These are phyloP conservation scores for Glomus cerebriforme DNA, from an alignment of 192 early-diverging fungal species.

Conservation along the genomic window DNA sequence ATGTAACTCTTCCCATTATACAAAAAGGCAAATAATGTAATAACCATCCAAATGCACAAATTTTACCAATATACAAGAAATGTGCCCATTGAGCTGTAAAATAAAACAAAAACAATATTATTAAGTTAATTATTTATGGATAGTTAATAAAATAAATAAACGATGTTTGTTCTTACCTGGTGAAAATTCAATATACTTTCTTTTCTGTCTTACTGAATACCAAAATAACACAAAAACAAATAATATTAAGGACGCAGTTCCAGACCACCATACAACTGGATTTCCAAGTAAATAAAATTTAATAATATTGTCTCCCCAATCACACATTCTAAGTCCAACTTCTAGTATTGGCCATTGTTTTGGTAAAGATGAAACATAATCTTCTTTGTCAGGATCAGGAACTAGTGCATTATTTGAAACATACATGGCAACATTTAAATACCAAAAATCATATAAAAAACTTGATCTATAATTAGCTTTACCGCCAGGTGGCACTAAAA, in stretches of 20 bases:
- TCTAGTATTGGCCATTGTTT: constrained; percentile 87
- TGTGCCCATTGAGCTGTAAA: constrained; percentile 61
- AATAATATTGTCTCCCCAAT: constrained; percentile 80
- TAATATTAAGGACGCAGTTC: constrained; percentile 54
- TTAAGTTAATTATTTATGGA: neutral
- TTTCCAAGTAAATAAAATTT: constrained; percentile 96
- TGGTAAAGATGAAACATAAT: constrained; percentile 76
- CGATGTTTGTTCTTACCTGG: neutral
- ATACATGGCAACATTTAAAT: constrained; percentile 95
- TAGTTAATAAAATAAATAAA: neutral
- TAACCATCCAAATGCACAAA: constrained; percentile 86
- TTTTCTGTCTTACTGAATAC: constrained; percentile 66
- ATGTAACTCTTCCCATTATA: constrained; percentile 95
- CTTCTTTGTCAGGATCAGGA: constrained; percentile 91
- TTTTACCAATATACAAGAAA: constrained; percentile 71
- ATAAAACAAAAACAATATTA: constrained; percentile 1
- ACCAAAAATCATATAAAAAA: constrained; percentile 84
- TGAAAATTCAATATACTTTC: constrained; percentile 60
- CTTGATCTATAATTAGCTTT: constrained; percentile 63
- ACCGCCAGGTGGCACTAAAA: constrained; percentile 71
- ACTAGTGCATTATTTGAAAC: constrained; percentile 93
- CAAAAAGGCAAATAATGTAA: constrained; percentile 94
- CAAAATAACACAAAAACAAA: constrained; percentile 44
- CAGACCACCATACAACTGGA: constrained; percentile 89
- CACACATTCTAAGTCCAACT: constrained; percentile 91